Evolutionary conservation across 257 asterid genomes (phyloP), one percentile per base, ranked within the genome.

Genomic region (Nicotiana tomentosiformis): DNA sequence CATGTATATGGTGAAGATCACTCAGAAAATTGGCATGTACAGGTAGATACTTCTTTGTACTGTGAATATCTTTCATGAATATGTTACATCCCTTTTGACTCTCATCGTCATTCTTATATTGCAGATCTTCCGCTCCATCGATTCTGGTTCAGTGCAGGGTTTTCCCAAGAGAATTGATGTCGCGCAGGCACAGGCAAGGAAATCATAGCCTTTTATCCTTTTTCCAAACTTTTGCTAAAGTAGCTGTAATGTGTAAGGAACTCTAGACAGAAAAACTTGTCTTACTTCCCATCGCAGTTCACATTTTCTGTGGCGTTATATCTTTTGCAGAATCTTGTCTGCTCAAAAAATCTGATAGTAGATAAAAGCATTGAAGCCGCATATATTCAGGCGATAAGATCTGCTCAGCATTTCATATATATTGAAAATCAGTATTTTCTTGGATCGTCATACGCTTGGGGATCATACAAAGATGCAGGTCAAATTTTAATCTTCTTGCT

Each of bases 401-500:
- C 98, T 77, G 98, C 98, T 82, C 93, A 90, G 88, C 94, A 89
- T 86, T 95, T 93, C 82, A 90, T 95, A 88, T 95, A 95, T 64
- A 93, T 95, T 78, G 97, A 93, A 85, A 95, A 95, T 84, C 98
- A 95, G 79, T 95, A 95, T 88, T 95, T 95, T 88, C 95, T 95
- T 66, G 98, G 98, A 82, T 92, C 98, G 66, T 93, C 98, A 5
- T 95, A 93, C 84, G 97, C 92, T 83, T 95, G 98, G 98, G 93
- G 93, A 8, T 86, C 96, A 2, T 93, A 92, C 92, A 90, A 89
- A 86, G 91, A 91, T 93, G 97, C 97, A 83, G 98, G 98, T 95
- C 66, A 81, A 10, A 82, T 83, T 62, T 35, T 51, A 30, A 66
- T 85, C 60, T 77, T 77, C 84, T 67, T 57, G 60, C 55, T 57